Base-by-base conservation (phyloP, 169 alveolate species). In the Perkinsus olseni region DNA sequence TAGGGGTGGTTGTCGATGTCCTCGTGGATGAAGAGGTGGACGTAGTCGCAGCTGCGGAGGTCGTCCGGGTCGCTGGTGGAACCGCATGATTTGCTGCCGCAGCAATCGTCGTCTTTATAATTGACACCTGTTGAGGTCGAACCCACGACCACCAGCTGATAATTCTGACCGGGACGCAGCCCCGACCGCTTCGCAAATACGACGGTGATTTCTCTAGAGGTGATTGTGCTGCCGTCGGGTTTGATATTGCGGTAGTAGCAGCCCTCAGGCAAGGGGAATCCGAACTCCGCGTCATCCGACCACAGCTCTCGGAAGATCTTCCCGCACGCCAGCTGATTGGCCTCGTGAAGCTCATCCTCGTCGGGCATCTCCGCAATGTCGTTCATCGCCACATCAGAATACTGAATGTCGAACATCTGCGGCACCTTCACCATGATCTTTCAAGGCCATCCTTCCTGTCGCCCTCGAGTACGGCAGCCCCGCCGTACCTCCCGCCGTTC, bases 181-280 rank as follows among this genome's bases (percentile, higher is more conserved):
- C 93, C 93, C 40, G 48, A 39, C 82, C 50, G 40, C 20, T 50
- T 31, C 38, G 34, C 93, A 36, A 91, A 39, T 0, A 91, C 36
- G n/a, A 91, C 74, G 38, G 38, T 37, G 74, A 91, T 91, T 45
- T 91, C 93, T 21, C 93, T 50, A 3, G 82, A 62, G 28, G 82
- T 62, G 34, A 62, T 62, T 6, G 82, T 91, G 93, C 36, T 24
- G 39, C 93, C 93, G 39, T 91, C 48, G 21, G 36, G 38, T 28
- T n/a, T 38, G 1, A 62, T 62, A 28, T 24, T 62, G 37, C 82
- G 28, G 39, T 91, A 91, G 74, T 91, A 91, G 93, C 93, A 91
- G 1, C 93, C 93, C 93, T 39, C 24, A n/a, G 93, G 93, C 82
- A 39, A 21, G n/a, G 93, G 93, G 82, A 91, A 91, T 13, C 93